Evolutionary conservation across 2,329 filamentous ascomycete species (phyloP).

Genomic region (Pseudodiploospora longispora): DNA sequence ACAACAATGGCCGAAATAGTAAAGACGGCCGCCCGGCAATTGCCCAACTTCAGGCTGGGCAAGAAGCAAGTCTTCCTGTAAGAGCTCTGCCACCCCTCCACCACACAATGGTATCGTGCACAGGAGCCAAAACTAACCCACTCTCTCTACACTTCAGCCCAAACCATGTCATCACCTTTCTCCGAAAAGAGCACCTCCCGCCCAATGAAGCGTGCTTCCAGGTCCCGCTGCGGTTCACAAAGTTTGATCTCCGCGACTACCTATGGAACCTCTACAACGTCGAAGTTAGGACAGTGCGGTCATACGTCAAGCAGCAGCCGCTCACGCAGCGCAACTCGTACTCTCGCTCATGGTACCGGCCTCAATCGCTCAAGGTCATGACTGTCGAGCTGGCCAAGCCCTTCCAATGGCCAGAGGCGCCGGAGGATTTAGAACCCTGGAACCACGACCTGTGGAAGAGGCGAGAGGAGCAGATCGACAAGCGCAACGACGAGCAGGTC

Average conservation of each 20-base stretch:
- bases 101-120: not conserved
- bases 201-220: constrained; percentile 82
- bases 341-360: constrained; percentile 58
- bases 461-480: constrained; percentile 38
- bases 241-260: constrained; percentile 94
- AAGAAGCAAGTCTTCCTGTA: constrained; percentile 50
- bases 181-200: constrained; percentile 62
- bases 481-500: constrained; percentile 28
- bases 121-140: not conserved
- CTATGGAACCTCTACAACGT: constrained; percentile 80
- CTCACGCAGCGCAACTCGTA: constrained; percentile 43
- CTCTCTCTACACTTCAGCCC: constrained; percentile 48
- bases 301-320: constrained; percentile 59
- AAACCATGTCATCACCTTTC: constrained; percentile 69
- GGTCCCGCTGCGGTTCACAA: constrained; percentile 87
- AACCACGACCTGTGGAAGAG: constrained; percentile 52
- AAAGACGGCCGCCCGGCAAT: constrained; percentile 28
- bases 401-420: constrained; percentile 77
- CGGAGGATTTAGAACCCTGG: constrained; percentile 55
- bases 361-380: constrained; percentile 79
- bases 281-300: constrained; percentile 63
- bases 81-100: constrained; percentile 12
- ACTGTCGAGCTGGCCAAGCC: constrained; percentile 80
- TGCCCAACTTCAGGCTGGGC: constrained; percentile 40
- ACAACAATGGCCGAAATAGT: constrained; percentile 32